Evolutionary conservation across 352 stramenopile genomes (phyloP).

Genomic region (Globisporangium cystogenes): DNA sequence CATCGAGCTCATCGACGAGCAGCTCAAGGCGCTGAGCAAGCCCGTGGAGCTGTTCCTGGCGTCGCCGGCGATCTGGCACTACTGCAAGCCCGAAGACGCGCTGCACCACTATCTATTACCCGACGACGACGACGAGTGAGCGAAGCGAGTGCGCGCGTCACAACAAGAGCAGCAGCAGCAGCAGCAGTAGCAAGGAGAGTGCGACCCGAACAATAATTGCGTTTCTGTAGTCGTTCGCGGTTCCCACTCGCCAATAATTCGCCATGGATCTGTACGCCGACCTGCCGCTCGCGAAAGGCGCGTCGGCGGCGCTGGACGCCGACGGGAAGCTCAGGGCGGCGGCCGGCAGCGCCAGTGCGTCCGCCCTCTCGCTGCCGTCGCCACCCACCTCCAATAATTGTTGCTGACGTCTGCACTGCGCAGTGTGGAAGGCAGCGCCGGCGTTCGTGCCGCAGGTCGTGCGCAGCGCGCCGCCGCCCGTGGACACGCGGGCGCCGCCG

Average conservation of each 20-base stretch:
- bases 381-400: not conserved
- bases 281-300: constrained; percentile 61
- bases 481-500: not conserved
- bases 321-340: constrained; percentile 44
- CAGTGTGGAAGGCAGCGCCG: constrained; percentile 53
- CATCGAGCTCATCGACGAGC: constrained; percentile 69
- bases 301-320: constrained; percentile 37
- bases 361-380: not conserved
- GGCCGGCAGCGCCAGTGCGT: constrained; percentile 21
- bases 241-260: not conserved
- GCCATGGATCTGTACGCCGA: constrained; percentile 79
- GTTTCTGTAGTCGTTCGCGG: no score
- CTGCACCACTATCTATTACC: constrained; percentile 75
- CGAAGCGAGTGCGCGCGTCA: not conserved
- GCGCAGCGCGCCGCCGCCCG: constrained; percentile 8
- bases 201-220: not conserved
- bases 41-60: constrained; percentile 66
- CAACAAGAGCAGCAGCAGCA: no score
- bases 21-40: constrained; percentile 56
- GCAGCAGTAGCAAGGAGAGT: not conserved
- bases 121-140: constrained; percentile 56
- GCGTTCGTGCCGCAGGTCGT: constrained; percentile 44
- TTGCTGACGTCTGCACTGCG: not conserved
- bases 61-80: constrained; percentile 74
- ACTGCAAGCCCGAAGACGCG: constrained; percentile 74